Evolutionary conservation across 2,329 filamentous ascomycete species (phyloP), one percentile per base, ranked within the genome.

Genomic region (Clonostachys chloroleuca): DNA sequence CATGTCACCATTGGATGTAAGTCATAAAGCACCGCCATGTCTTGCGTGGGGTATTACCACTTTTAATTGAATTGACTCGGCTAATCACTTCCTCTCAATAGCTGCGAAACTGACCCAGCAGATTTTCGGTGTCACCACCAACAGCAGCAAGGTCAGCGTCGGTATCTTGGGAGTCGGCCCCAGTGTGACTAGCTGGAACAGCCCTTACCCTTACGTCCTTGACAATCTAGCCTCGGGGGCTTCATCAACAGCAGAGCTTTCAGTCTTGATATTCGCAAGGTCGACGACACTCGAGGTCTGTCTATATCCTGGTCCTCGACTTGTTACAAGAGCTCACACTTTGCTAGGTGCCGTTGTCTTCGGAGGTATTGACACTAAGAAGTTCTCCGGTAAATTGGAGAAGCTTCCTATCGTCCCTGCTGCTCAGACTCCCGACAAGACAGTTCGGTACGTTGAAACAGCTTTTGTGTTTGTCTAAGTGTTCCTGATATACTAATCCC

Each of bases 341-440:
- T 5, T 20, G 33, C 1, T 14, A 51, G 51, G 59, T 40, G 61
- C 62, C 12, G 61, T 64, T 18, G 58, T 83, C 18, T 83, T 81
- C 43, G 80, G 80, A 17, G 80, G 80, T 16, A 69, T 83, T 43
- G 76, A 83, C 53, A 75, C 67, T 5, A 72, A 65, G 46, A 83
- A 81, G 56, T 83, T 72, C 54, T 63, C 65, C 3, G 82, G 81
- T 16, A 57, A 60, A 5, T 72, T 86, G 4, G 62, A 73, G 52
- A 80, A 75, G 44, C 65, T 81, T 2, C 78, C 81, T 40, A 78
- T 85, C 51, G 68, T 83, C 50, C 69, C 72, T 14, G 56, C 64
- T 5, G 64, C 58, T 6, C 51, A 64, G 7, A 59, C 65, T 5
- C 65, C 65, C 24, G 65, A 68, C 46, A 54, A 56, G 5, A 51